Evolutionary conservation across 768 basidiomycete species (phyloP).

Genomic region (Rhodotorula diobovata): DNA sequence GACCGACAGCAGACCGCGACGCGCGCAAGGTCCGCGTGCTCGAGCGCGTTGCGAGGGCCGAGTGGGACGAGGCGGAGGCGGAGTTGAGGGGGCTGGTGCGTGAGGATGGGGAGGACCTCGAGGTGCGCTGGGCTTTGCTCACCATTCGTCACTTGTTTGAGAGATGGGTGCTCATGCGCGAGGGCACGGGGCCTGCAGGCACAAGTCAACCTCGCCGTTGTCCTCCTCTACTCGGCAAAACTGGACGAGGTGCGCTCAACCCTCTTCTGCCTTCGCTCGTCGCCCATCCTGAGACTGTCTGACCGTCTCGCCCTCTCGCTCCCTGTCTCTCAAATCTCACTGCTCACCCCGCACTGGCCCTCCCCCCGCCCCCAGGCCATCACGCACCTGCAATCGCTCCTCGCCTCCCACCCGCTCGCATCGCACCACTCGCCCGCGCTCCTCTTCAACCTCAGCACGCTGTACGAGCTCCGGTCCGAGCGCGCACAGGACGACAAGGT

Average conservation of each 20-base stretch:
- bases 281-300: background rate
- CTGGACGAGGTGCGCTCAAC: slow-evolving; percentile 15
- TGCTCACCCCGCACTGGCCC: too few relatives aligned
- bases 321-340: too few relatives aligned
- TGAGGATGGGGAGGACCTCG: background rate
- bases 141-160: accelerated
- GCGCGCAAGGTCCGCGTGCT: background rate
- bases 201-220: slow-evolving; percentile 14
- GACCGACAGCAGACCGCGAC: background rate
- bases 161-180: too few relatives aligned
- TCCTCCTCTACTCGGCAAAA: background rate
- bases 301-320: accelerated
- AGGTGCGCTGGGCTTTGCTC: background rate
- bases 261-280: too few relatives aligned
- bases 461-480: slow-evolving; percentile 14
- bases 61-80: slow-evolving; percentile 9
- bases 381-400: background rate
- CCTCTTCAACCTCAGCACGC: slow-evolving; percentile 23
- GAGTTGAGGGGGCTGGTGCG: background rate
- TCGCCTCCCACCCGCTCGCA: background rate
- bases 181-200: background rate
- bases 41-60: background rate
- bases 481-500: background rate
- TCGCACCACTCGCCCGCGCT: background rate
- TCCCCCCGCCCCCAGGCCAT: background rate